Percentiles rank a stretch among this genome's conserved stretches.
phyloP scores from a whole-genome alignment of 805 yeast genomes.

The Kodamaea restingae region DNA sequence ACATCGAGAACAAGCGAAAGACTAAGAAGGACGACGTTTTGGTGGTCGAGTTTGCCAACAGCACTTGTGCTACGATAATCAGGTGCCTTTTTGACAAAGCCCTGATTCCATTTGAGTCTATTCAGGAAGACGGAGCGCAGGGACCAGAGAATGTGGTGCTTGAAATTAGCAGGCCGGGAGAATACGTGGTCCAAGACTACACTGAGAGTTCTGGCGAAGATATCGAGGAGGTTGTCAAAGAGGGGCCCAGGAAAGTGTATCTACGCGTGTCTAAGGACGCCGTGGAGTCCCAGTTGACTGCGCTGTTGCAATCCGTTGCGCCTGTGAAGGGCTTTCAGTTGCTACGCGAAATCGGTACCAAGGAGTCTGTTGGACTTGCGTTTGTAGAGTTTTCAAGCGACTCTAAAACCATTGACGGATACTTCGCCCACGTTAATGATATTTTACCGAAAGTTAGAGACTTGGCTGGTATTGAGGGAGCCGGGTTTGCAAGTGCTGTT shows the following conservation, averaged over 20 bases:
- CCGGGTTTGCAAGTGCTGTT: conserved; percentile 32
- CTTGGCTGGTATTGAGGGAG: conserved; percentile 17
- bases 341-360: conserved; percentile 45
- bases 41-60: conserved; percentile 49
- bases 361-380: conserved; percentile 53
- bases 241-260: conserved; percentile 45
- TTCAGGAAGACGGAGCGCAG: conserved; percentile 19
- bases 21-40: conserved; percentile 35
- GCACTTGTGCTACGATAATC: conserved; percentile 52
- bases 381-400: conserved; percentile 42
- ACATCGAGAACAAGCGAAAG: conserved; percentile 31
- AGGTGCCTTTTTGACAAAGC: conserved; percentile 42
- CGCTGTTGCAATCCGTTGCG: conserved; percentile 39
- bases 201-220: conserved; percentile 9
- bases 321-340: conserved; percentile 39
- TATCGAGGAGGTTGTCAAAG: conserved; percentile 29
- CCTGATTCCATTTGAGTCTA: conserved; percentile 23
- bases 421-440: conserved; percentile 6
- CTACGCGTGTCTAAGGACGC: conserved; percentile 44
- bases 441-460: conserved; percentile 14
- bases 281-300: conserved; percentile 41
- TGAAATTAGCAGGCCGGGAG: conserved; percentile 30
- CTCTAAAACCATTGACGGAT: conserved; percentile 11
- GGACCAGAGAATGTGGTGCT: conserved; percentile 13
- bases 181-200: conserved; percentile 29